Base-by-base conservation (phyloP, 306 rosid species). In the Dicorynia guianensis region DNA sequence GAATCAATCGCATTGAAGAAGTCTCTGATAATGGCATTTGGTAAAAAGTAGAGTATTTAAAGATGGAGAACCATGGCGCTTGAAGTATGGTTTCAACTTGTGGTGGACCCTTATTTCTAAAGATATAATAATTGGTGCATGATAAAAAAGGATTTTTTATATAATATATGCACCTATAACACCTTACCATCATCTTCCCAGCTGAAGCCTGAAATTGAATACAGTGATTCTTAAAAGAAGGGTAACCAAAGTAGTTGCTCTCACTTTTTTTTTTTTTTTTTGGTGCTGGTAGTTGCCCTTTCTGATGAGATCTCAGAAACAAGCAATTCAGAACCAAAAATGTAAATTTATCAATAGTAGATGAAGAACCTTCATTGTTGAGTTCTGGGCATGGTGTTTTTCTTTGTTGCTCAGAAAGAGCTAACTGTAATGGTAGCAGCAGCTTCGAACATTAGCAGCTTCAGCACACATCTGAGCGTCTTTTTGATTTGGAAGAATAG, bases 1-100 rank as follows among this genome's bases (percentile, higher is more conserved):
- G 84, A 65, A 80, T 60, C 17, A 56, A 81, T 78, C 49, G 59
- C 52, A 75, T 36, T 73, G 34, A 14, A 63, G 76, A 48, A 47
- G 72, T 11, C 13, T 48, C 6, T 42, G 60, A 47, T 19, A 49
- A 14, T 50, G 77, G 66, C 34, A 44, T 55, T 38, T 14, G 56
- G 62, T 30, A 66, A 69, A 6, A 8, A 67, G 15, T 33, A 55
- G 77, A 30, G 76, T 38, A 63, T 7, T 77, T 34, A 77, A 44
- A 77, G 20, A 62, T 50, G n/a, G 73, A 49, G 63, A 71, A 49
- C 8, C 50, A 50, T n/a, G 80, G 75, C 46, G 79, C 4, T 72
- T 48, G 72, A 62, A 39, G 49, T 44, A 66, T 66, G 62, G 81
- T 61, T 80, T 64, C 63, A 57, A 43, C 43, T 56, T 65, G 66